Percentiles rank a stretch among this genome's conserved stretches.
Conservation (phyloP, 73 alveolate species). For the Effrenium voratum region DNA sequence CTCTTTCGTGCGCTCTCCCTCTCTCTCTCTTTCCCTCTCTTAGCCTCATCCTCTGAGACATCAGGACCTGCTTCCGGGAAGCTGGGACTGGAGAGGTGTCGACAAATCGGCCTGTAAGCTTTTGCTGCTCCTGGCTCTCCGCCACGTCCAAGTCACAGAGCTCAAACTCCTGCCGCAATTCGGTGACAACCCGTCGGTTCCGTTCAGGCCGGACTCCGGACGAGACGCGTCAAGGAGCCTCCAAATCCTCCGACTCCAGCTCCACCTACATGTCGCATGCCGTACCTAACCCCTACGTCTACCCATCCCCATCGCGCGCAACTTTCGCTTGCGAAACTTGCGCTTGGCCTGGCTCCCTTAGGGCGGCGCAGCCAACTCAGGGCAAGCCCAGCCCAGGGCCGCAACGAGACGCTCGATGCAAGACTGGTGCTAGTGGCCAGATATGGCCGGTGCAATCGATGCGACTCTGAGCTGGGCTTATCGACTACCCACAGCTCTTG, state of each 20-base stretch:
- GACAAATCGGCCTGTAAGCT: background rate
- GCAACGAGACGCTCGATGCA: no score
- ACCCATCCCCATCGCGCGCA: background rate
- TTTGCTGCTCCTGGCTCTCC: slow-evolving; percentile 50
- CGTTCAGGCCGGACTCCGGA: background rate
- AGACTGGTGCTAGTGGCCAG: no score
- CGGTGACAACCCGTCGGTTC: background rate
- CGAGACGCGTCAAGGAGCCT: background rate
- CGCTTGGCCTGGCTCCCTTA: background rate
- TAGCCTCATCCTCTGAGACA: background rate
- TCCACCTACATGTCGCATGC: no score
- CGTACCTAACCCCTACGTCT: background rate
- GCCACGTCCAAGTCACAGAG: slow-evolving; percentile 23
- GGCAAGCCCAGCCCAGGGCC: no score
- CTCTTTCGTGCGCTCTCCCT: background rate
- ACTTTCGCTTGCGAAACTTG: background rate
- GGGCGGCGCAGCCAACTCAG: no score
- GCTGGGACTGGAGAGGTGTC: background rate
- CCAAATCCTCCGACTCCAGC: background rate
- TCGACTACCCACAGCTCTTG: no score
- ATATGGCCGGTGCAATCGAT: no score
- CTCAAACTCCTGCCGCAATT: background rate
- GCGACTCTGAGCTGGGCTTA: no score
- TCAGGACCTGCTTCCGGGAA: background rate
- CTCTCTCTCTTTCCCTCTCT: background rate